Percentiles rank a stretch among this genome's conserved stretches.
phyloP scores from a whole-genome alignment of 345 rosid genomes.

The Anastatica hierochuntica region DNA sequence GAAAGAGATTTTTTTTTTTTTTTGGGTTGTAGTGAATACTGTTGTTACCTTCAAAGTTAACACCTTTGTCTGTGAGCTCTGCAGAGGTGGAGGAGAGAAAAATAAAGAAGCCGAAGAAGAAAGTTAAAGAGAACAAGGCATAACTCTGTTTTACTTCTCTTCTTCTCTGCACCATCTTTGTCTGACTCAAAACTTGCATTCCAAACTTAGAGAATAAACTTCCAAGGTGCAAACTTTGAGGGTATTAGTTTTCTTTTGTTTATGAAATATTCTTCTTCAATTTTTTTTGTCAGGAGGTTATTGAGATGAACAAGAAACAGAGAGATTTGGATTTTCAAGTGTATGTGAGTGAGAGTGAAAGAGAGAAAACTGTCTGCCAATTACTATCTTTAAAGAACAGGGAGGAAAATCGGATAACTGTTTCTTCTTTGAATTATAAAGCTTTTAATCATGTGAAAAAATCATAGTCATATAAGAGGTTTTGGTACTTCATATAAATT shows the following conservation, averaged over 20 bases:
- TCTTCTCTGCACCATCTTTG: conserved; percentile 26
- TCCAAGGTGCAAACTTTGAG: neutral
- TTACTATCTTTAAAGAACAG: conserved; percentile 18
- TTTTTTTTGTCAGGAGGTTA: conserved; percentile 4
- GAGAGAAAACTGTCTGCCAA: conserved; percentile 23
- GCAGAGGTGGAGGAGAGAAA: conserved; percentile 35
- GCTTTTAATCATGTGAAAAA: conserved; percentile 10
- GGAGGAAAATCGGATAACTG: conserved; percentile 1
- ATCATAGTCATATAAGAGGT: neutral
- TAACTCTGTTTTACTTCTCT: conserved; percentile 11
- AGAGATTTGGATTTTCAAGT: conserved; percentile 6
- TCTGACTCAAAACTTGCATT: conserved; percentile 11
- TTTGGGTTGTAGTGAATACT: neutral
- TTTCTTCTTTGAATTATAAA: neutral
- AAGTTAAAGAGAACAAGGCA: conserved; percentile 20
- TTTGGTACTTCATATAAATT: too few species aligned
- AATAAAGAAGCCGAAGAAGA: conserved; percentile 17
- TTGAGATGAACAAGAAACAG: conserved; percentile 10
- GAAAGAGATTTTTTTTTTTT: neutral
- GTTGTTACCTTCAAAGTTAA: conserved; percentile 72
- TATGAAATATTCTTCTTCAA: conserved; percentile 1
- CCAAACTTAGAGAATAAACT: neutral
- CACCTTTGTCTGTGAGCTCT: conserved; percentile 67
- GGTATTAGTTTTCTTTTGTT: neutral
- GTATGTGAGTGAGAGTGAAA: conserved; percentile 16